Conservation (phyloP, 139 green algal species). For the Astrephomene gubernaculifera region DNA sequence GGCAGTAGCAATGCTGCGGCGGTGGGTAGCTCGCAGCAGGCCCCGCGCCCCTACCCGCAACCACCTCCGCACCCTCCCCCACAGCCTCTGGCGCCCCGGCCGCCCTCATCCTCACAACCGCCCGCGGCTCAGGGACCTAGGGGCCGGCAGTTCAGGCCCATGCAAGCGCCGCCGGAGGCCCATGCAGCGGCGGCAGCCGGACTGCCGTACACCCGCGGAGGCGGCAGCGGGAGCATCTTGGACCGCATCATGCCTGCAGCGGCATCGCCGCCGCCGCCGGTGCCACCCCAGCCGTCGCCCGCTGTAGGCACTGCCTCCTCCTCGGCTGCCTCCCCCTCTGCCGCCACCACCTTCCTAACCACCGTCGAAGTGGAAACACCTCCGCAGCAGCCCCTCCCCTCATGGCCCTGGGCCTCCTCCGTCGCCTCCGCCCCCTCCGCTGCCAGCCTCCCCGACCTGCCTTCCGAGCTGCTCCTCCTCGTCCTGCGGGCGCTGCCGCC, state of each 20-base stretch:
- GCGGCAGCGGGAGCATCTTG: constrained; percentile 13
- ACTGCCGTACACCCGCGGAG: too few relatives aligned
- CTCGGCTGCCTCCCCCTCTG: background rate
- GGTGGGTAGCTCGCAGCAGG: too few relatives aligned
- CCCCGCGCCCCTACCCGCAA: too few relatives aligned
- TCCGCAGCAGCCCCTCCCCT: background rate
- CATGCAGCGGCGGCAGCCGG: background rate
- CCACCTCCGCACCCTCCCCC: too few relatives aligned
- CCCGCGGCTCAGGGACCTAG: too few relatives aligned
- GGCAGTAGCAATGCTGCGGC: too few relatives aligned
- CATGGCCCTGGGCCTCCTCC: background rate
- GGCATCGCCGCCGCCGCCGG: background rate
- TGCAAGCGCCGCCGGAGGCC: background rate
- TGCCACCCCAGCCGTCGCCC: background rate
- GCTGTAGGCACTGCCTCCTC: background rate
- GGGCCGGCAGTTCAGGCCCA: too few relatives aligned
- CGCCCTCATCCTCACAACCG: too few relatives aligned
- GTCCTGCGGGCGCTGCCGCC: constrained; percentile 24
- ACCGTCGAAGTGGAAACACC: background rate
- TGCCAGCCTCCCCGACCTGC: background rate
- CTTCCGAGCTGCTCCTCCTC: constrained; percentile 4
- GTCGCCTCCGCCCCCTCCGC: background rate
- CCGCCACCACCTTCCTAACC: background rate
- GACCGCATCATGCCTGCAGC: constrained; percentile 7
- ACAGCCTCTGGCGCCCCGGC: too few relatives aligned